Evolutionary conservation across 768 basidiomycete species (phyloP).

Genomic region (Boletus rubropictus): DNA sequence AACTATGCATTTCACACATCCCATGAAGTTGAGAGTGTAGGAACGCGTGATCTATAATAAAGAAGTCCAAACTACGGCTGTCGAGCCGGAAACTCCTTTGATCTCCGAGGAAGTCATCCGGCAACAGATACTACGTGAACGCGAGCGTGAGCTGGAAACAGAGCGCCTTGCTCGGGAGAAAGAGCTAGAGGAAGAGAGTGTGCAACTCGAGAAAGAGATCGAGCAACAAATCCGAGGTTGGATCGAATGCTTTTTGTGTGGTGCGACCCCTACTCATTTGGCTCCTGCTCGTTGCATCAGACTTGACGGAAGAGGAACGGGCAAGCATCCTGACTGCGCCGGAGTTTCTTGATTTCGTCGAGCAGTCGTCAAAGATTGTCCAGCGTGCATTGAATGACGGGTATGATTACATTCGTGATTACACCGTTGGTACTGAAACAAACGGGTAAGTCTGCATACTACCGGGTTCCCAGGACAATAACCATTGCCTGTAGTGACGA

Average conservation of each 20-base stretch:
- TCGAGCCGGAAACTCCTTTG: slow-evolving; percentile 49
- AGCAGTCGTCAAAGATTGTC: slow-evolving; percentile 90
- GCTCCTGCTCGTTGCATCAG: slow-evolving; percentile 34
- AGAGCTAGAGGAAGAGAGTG: slow-evolving; percentile 77
- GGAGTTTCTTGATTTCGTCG: slow-evolving; percentile 90
- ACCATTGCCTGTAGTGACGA: slow-evolving; percentile 57
- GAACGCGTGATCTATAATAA: slow-evolving; percentile 81
- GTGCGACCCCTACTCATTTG: slow-evolving; percentile 1
- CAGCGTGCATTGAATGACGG: slow-evolving; percentile 91
- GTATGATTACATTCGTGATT: slow-evolving; percentile 97
- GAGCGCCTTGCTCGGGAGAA: slow-evolving; percentile 66
- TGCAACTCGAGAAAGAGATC: slow-evolving; percentile 79
- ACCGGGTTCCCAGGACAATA: not conserved
- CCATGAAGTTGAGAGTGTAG: slow-evolving; percentile 30
- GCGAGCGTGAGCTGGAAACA: slow-evolving; percentile 63
- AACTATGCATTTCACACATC: not conserved
- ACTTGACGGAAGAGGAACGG: slow-evolving; percentile 83
- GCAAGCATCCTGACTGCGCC: slow-evolving; percentile 77
- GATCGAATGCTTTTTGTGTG: slow-evolving; percentile 2
- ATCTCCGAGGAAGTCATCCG: slow-evolving; percentile 70
- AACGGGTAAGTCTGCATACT: slow-evolving; percentile 55
- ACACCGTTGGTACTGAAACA: slow-evolving; percentile 82
- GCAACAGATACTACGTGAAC: slow-evolving; percentile 54
- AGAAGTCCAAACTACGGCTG: slow-evolving; percentile 70
- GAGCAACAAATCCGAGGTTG: slow-evolving; percentile 83